A percentile compares a stretch with the other conserved stretches of the same genome.
Evolutionary conservation across 2,329 filamentous ascomycete genomes (phyloP).

Genomic region (Geosmithia putterillii): DNA sequence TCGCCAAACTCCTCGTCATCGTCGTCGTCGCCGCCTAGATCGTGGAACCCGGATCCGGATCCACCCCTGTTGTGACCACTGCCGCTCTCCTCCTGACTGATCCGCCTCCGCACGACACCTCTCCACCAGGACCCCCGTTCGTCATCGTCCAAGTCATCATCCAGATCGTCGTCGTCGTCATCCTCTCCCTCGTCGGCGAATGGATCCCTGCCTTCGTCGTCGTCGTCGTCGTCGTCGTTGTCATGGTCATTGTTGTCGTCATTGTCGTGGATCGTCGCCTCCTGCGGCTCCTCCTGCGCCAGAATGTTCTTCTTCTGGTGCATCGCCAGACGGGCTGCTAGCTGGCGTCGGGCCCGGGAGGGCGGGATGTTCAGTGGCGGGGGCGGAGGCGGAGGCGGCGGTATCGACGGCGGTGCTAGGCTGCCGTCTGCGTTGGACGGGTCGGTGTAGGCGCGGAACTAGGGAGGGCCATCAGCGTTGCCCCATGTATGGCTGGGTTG

Average conservation of each 20-base stretch:
- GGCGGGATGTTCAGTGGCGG: constrained; percentile 77
- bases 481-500: too few relatives aligned
- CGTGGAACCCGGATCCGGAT: background rate
- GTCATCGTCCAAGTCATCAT: constrained; percentile 16
- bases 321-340: constrained; percentile 77
- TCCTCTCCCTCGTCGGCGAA: constrained; percentile 47
- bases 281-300: constrained; percentile 31
- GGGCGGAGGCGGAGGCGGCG: constrained; percentile 51
- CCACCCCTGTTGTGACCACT: constrained; percentile 37
- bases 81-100: constrained; percentile 30
- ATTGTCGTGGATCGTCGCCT: constrained; percentile 23
- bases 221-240: constrained; percentile 26
- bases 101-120: constrained; percentile 21
- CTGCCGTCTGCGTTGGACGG: constrained; percentile 27
- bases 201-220: constrained; percentile 24
- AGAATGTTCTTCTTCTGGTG: constrained; percentile 56
- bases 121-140: constrained; percentile 37
- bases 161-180: constrained; percentile 31
- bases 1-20: constrained; percentile 58
- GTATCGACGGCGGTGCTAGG: constrained; percentile 45
- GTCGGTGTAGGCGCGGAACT: constrained; percentile 50
- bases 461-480: constrained; percentile 4
- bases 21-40: constrained; percentile 33
- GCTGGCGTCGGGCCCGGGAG: constrained; percentile 72
- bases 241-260: constrained; percentile 22